Evolutionary conservation across 805 yeast species (phyloP), one percentile per base, ranked within the genome.

Genomic region (Monosporozyma aerobia): DNA sequence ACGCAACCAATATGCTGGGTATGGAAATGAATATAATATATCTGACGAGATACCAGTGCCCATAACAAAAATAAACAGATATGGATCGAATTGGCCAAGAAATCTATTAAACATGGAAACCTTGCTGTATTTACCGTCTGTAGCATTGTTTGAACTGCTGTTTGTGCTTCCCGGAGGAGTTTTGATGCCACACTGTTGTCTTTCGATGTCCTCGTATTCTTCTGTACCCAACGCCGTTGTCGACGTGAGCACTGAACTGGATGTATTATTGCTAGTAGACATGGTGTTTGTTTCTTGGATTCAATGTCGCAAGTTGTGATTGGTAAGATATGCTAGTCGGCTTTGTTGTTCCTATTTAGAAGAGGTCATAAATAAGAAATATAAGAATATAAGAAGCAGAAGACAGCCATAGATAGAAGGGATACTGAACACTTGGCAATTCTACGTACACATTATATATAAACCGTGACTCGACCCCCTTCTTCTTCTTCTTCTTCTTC

Each of bases 21-120:
- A 85, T 0, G 96, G 89, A 64, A 84, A 89, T 35, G 72, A 65
- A 64, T 80, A 77, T 39, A 90, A 71, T 3, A 87, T 70, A 40
- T 78, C 64, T 3, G 87, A 72, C 1, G 87, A 71, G 41, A 89
- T 86, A 1, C 96, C 96, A 3, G 84, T 77, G 1, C 95, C 96
- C 96, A 90, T 90, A n/a, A 82, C 78, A 48, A 81, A 73, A 27
- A 85, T 83, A 68, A 83, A 88, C 76, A 82, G 83, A 7, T 74
- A 73, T 1, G 88, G 86, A 39, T 72, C 70, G 56, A 75, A 74
- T 23, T 58, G 55, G n/a, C 56, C 48, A 11, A 53, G 52, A 9
- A 49, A 39, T 16, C 51, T 41, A 9, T 47, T 47, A 3, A 25
- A 27, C 41, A 51, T 40, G 4, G 52, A 22, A 5, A 43, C 13